Percentiles rank a stretch among this genome's conserved stretches.
phyloP scores from a whole-genome alignment of 2,329 filamentous ascomycete species.

The Colletotrichum chrysophilum region DNA sequence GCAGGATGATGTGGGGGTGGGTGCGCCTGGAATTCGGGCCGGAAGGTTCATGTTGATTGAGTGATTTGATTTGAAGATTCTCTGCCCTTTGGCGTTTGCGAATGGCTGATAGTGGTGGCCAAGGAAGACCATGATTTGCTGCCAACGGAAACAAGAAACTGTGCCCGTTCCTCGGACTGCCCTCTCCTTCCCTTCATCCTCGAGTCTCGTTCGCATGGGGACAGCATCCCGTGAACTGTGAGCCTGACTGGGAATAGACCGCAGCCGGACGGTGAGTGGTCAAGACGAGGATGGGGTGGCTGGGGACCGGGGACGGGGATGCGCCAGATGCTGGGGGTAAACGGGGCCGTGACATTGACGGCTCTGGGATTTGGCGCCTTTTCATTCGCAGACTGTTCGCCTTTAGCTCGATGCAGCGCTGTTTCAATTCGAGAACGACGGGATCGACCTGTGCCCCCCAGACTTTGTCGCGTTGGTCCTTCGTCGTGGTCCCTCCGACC shows the following conservation, averaged over 20 bases:
- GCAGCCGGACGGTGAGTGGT: slow-evolving; percentile 14
- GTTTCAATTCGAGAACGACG: slow-evolving; percentile 14
- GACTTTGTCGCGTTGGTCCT: neutral
- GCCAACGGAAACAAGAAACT: neutral
- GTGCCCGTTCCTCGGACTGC: neutral
- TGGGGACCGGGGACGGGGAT: slow-evolving; percentile 2
- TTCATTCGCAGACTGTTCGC: slow-evolving; percentile 1
- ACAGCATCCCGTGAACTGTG: neutral
- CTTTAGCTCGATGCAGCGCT: slow-evolving; percentile 4
- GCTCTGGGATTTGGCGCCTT: neutral
- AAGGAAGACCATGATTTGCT: neutral
- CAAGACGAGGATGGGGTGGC: slow-evolving; percentile 4
- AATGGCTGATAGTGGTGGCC: neutral
- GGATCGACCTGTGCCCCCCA: slow-evolving; percentile 2
- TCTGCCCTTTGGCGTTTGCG: neutral
- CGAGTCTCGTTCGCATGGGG: slow-evolving; percentile 2
- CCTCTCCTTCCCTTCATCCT: neutral
- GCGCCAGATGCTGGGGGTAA: slow-evolving; percentile 2
- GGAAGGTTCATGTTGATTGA: slow-evolving; percentile 1
- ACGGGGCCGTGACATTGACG: neutral
- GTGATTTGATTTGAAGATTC: neutral
- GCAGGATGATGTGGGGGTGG: slow-evolving; percentile 9
- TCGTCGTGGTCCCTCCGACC: neutral
- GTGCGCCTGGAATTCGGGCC: slow-evolving; percentile 10
- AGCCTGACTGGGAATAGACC: slow-evolving; percentile 1